phyloP scores from a whole-genome alignment of 371 early-diverging fungal species.

The Saksenaea oblongispora region DNA sequence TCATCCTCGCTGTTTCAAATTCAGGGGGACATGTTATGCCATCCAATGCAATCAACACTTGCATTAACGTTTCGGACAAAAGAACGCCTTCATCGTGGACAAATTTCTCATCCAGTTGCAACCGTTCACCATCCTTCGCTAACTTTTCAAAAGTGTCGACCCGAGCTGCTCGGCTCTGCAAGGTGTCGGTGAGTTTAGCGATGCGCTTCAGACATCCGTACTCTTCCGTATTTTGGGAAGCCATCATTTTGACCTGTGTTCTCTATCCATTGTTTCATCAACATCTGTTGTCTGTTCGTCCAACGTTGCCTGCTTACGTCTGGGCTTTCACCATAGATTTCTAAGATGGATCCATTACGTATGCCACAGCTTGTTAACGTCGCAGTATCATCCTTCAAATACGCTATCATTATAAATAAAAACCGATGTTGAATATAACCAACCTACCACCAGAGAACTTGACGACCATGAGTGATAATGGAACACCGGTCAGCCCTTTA shows the following conservation, averaged over 20 bases:
- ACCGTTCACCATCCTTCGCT: background rate
- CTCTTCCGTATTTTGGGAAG: slow-evolving; percentile 11
- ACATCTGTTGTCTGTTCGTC: background rate
- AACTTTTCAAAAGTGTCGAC: background rate
- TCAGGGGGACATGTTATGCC: slow-evolving; percentile 5
- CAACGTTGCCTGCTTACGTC: background rate
- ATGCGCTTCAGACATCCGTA: slow-evolving; percentile 2
- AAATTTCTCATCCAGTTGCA: background rate
- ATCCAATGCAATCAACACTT: slow-evolving; percentile 6
- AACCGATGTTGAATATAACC: background rate
- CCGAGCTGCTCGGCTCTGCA: background rate
- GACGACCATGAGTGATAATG: slow-evolving; percentile 6
- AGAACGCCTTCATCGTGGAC: background rate
- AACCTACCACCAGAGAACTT: slow-evolving; percentile 10
- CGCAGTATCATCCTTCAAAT: slow-evolving; percentile 15
- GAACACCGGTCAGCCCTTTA: slow-evolving; percentile 8
- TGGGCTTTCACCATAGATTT: background rate
- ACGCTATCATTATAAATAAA: slow-evolving; percentile 4
- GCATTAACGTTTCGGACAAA: slow-evolving; percentile 6
- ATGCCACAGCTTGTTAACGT: slow-evolving; percentile 10
- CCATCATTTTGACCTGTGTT: background rate
- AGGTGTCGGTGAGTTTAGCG: background rate
- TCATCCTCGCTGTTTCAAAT: slow-evolving; percentile 3
- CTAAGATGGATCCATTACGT: background rate
- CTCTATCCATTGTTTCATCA: background rate